Percentiles rank a stretch among this genome's conserved stretches.
These are phyloP conservation scores for Nigrospora oryzae DNA, from an alignment of 2,329 filamentous ascomycete species.

Conservation along the genomic window DNA sequence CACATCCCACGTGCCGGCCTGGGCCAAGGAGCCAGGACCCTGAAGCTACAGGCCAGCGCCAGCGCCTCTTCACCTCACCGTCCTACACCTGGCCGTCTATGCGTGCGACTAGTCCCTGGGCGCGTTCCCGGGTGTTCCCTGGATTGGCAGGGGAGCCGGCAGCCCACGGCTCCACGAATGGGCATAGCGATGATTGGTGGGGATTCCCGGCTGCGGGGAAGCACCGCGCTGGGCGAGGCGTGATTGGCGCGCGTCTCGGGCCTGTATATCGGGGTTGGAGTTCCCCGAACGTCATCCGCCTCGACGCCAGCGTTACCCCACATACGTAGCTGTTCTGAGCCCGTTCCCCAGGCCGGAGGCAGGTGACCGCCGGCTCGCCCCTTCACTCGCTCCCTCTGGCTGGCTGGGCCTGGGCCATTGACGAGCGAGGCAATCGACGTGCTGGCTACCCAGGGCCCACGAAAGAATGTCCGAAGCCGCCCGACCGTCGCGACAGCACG, in stretches of 20 bases:
- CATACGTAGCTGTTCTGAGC: neutral
- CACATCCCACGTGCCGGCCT: no score
- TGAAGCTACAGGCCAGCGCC: no score
- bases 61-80: no score
- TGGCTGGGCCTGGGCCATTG: neutral
- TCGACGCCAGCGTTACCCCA: neutral
- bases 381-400: neutral
- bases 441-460: neutral
- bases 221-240: neutral
- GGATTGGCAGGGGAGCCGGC: no score
- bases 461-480: neutral
- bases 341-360: neutral
- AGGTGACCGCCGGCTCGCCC: neutral
- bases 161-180: neutral
- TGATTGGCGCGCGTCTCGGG: conserved; percentile 1
- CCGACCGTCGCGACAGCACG: neutral
- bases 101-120: no score
- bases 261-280: neutral
- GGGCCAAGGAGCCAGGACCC: no score
- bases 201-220: neutral
- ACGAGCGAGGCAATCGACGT: neutral
- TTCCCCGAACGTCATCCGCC: conserved; percentile 2
- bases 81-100: no score
- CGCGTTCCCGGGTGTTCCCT: no score
- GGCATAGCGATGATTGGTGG: conserved; percentile 1